These are phyloP conservation scores for Boletus subluridellus DNA, from an alignment of 1,284 basidiomycete species.

Conservation along the genomic window DNA sequence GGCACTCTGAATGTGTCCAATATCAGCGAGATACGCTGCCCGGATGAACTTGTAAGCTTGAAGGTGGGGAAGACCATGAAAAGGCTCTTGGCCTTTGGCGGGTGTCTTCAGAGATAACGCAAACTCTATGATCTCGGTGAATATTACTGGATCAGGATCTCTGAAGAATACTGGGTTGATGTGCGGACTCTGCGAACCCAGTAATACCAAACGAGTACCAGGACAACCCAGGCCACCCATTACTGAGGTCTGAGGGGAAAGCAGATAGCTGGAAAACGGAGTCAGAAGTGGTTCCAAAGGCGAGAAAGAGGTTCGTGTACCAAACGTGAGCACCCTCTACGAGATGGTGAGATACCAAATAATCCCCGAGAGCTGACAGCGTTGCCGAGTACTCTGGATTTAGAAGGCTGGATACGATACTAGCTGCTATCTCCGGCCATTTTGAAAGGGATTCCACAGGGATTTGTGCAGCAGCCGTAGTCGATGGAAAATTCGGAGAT, in stretches of 20 bases:
- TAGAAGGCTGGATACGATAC: conserved; percentile 77
- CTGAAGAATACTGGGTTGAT: conserved; percentile 53
- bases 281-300: conserved; percentile 8
- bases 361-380: conserved; percentile 85
- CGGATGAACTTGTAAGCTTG: conserved; percentile 87
- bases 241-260: conserved; percentile 81
- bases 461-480: conserved; percentile 43
- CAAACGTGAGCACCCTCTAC: conserved; percentile 89
- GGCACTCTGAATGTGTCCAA: conserved; percentile 72
- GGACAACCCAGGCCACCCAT: conserved; percentile 66
- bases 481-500: conserved; percentile 59
- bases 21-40: conserved; percentile 75
- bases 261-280: conserved; percentile 63
- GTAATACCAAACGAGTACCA: conserved; percentile 58
- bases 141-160: conserved; percentile 77
- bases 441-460: conserved; percentile 59
- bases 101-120: conserved; percentile 73
- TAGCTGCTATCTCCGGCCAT: conserved; percentile 86
- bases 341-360: conserved; percentile 69
- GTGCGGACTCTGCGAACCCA: conserved; percentile 63
- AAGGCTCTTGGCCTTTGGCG: conserved; percentile 83
- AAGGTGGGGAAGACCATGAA: conserved; percentile 79
- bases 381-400: conserved; percentile 65
- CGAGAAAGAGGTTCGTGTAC: conserved; percentile 41
- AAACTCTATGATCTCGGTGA: conserved; percentile 93